Evolutionary conservation across 768 basidiomycete species (phyloP).

Genomic region (Pleurotus pulmonarius): DNA sequence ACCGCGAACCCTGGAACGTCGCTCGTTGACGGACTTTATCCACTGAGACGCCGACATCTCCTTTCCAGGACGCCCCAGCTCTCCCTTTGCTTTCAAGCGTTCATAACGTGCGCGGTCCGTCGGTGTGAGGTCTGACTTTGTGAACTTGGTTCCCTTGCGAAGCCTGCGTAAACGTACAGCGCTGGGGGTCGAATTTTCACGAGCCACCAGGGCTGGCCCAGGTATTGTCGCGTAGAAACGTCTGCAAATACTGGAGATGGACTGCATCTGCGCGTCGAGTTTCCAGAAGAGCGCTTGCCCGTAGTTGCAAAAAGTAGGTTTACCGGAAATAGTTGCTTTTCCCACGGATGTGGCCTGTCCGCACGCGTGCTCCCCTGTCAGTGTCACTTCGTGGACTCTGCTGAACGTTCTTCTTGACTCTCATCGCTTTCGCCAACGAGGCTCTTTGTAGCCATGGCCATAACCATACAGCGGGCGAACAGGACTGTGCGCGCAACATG

Average conservation of each 20-base stretch:
- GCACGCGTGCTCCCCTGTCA: no score
- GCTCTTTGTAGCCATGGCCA: slow-evolving; percentile 31
- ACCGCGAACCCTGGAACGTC: slow-evolving; percentile 68
- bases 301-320: no score
- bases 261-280: slow-evolving; percentile 23
- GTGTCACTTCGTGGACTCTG: neutral
- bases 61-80: slow-evolving; percentile 34
- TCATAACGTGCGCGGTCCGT: slow-evolving; percentile 60
- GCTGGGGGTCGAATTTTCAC: slow-evolving; percentile 68
- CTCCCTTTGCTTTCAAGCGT: slow-evolving; percentile 51
- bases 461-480: slow-evolving; percentile 36
- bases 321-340: no score
- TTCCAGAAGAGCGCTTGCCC: no score
- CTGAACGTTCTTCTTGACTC: neutral
- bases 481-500: slow-evolving; percentile 53
- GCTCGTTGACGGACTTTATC: slow-evolving; percentile 51
- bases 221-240: slow-evolving; percentile 38
- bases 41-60: slow-evolving; percentile 53
- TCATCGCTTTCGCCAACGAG: slow-evolving; percentile 6
- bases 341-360: no score
- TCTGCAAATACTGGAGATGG: slow-evolving; percentile 26
- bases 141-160: slow-evolving; percentile 39
- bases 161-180: slow-evolving; percentile 69
- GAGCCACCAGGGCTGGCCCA: slow-evolving; percentile 45
- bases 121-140: slow-evolving; percentile 57